Evolutionary conservation across 805 yeast species (phyloP).

Genomic region (Kodamaea nitidulidarum): DNA sequence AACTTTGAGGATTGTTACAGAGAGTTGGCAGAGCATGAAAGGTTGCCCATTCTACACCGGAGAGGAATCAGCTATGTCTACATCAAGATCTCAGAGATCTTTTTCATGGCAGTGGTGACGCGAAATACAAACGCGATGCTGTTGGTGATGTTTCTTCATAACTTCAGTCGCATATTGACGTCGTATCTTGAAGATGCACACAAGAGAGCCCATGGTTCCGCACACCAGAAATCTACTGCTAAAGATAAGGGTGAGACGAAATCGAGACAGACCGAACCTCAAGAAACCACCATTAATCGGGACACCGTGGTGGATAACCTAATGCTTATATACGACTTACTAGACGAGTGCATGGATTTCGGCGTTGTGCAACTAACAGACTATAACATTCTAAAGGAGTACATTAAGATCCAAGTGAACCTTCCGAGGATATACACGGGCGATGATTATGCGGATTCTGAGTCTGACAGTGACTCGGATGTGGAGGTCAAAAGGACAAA

Average conservation of each 20-base stretch:
- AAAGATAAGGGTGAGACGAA: neutral
- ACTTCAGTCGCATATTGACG: constrained; percentile 26
- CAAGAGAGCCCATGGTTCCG: neutral
- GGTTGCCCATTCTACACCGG: constrained; percentile 41
- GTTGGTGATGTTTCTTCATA: constrained; percentile 50
- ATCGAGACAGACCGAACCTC: neutral
- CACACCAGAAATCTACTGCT: neutral
- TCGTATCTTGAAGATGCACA: constrained; percentile 22
- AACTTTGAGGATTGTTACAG: constrained; percentile 24
- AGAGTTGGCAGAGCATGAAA: constrained; percentile 17
- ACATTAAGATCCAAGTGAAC: constrained; percentile 55
- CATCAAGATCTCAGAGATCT: constrained; percentile 41
- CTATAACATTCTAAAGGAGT: constrained; percentile 70
- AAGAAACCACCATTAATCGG: constrained; percentile 27
- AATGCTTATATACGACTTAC: constrained; percentile 70
- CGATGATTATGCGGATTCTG: constrained; percentile 10
- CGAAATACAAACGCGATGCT: constrained; percentile 56
- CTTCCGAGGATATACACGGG: constrained; percentile 16
- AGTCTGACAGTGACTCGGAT: constrained; percentile 9
- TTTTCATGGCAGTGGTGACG: constrained; percentile 39
- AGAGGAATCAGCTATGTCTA: constrained; percentile 56
- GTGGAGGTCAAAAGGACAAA: constrained; percentile 8
- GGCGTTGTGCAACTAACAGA: constrained; percentile 87
- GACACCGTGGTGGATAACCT: constrained; percentile 70
- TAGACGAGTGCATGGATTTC: constrained; percentile 86